phyloP scores from a whole-genome alignment of 768 basidiomycete genomes.

The Terana coerulea region DNA sequence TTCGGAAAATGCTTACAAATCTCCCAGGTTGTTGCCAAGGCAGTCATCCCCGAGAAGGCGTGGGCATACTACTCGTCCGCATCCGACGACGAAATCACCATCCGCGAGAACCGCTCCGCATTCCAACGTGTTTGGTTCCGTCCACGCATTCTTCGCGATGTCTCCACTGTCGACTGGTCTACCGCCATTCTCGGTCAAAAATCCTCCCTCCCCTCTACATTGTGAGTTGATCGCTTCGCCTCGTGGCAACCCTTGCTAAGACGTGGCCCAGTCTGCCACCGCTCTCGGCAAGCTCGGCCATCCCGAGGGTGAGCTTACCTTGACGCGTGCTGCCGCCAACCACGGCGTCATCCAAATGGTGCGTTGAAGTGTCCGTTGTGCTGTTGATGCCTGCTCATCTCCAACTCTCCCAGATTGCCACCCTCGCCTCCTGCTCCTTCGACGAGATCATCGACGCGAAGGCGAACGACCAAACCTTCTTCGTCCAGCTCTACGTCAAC shows the following conservation, averaged over 20 bases:
- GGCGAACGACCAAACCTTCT: slow-evolving; percentile 73
- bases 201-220: slow-evolving; percentile 59
- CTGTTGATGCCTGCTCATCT: background rate
- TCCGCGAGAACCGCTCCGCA: slow-evolving; percentile 85
- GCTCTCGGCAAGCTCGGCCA: slow-evolving; percentile 94
- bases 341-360: slow-evolving; percentile 76
- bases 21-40: slow-evolving; percentile 83
- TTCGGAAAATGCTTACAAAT: too few species aligned
- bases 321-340: slow-evolving; percentile 86
- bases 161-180: slow-evolving; percentile 81
- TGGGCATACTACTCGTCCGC: slow-evolving; percentile 98
- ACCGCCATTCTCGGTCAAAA: slow-evolving; percentile 76
- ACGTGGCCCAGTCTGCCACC: slow-evolving; percentile 47
- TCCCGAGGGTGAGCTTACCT: slow-evolving; percentile 88
- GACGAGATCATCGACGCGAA: slow-evolving; percentile 91
- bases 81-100: slow-evolving; percentile 91
- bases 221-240: slow-evolving; percentile 28
- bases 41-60: slow-evolving; percentile 78
- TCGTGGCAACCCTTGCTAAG: background rate
- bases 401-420: slow-evolving; percentile 69
- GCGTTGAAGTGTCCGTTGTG: too few species aligned
- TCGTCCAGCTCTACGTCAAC: slow-evolving; percentile 93
- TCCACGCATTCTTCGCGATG: slow-evolving; percentile 59
- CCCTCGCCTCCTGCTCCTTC: slow-evolving; percentile 94
- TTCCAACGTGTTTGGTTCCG: slow-evolving; percentile 56